Evolutionary conservation across 768 basidiomycete genomes (phyloP), one percentile per base, ranked within the genome.

Genomic region (Boletus bicolor): DNA sequence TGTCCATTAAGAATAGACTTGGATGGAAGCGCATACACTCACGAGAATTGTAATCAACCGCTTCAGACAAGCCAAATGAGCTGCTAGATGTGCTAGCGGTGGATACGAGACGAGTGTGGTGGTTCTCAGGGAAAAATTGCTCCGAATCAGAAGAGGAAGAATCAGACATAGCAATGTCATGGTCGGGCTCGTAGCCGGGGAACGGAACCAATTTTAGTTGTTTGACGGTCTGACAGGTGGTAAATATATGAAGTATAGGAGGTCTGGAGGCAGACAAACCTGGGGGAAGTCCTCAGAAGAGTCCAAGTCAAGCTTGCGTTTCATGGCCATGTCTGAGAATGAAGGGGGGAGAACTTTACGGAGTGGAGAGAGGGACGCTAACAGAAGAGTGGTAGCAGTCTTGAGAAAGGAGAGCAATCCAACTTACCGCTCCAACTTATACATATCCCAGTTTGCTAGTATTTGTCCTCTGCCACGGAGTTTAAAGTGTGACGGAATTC

Each of bases 171-270:
- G 79, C 74, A 59, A 85, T 79, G 68, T 91, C 89, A 64, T 75
- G 71, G 69, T 89, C 85, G 57, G 73, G 67, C 56, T 82, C 79
- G 56, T 76, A 77, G 64, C 85, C 81, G 53, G 87, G 89, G 70
- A 90, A 91, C 44, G 87, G 86, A 54, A 90, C 76, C 56, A 88
- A 77, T 75, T 86, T 90, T 24, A 87, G 58, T 67, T 90, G 87
- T 70, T 92, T 90, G 34, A 77, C 74, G 58, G 77, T 77, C 83
- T 85, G 61, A 34, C 51, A 35, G 43, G 30, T 10, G 26, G 50
- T 60, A 38, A 59, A 58, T 62, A 53, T 35, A 56, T 55, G 54
- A 59, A 67, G 3, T 1, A 41, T 28, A 38, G 57, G 42, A 60
- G 54, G 65, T 43, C 19, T 37, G 49, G 60, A 53, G 60, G 61